Percentiles rank a stretch among this genome's conserved stretches.
Conservation (phyloP, 1,139 yeast genomes). For the Geotrichum bryndzae region DNA sequence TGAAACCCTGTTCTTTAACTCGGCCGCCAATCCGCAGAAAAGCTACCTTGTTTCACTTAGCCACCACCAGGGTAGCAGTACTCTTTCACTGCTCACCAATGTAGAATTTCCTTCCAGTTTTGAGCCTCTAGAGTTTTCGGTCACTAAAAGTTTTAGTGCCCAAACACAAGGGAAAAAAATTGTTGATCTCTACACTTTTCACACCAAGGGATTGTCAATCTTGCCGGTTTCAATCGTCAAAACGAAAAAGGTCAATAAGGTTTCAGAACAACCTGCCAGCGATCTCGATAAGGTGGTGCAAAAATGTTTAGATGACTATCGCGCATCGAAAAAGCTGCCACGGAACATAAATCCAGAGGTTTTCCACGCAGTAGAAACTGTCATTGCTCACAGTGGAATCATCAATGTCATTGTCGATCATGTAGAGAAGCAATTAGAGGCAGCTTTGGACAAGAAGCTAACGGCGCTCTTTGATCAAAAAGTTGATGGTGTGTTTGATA, state of each 20-base stretch:
- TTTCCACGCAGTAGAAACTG: conserved; percentile 1
- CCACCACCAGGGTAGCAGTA: background rate
- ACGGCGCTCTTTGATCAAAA: background rate
- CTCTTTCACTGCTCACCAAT: background rate
- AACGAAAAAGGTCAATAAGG: background rate
- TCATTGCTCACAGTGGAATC: conserved; percentile 14
- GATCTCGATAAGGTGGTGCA: background rate
- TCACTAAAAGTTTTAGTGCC: conserved; percentile 3
- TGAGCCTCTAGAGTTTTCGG: conserved; percentile 12
- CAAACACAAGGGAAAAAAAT: background rate
- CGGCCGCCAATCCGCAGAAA: background rate
- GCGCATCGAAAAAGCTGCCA: conserved; percentile 4
- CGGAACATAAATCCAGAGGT: background rate
- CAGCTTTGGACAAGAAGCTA: background rate
- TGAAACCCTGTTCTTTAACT: conserved; percentile 6
- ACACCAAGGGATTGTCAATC: conserved; percentile 15
- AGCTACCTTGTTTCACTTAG: conserved; percentile 5
- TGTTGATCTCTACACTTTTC: conserved; percentile 15
- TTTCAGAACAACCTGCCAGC: background rate
- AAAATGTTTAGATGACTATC: conserved; percentile 1
- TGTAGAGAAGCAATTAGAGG: background rate
- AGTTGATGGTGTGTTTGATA: background rate
- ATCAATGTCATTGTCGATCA: conserved; percentile 4
- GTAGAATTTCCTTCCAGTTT: conserved; percentile 9
- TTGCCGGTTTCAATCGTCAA: conserved; percentile 5